Evolutionary conservation across 1,284 basidiomycete species (phyloP).

Genomic region (Boletus mariae): DNA sequence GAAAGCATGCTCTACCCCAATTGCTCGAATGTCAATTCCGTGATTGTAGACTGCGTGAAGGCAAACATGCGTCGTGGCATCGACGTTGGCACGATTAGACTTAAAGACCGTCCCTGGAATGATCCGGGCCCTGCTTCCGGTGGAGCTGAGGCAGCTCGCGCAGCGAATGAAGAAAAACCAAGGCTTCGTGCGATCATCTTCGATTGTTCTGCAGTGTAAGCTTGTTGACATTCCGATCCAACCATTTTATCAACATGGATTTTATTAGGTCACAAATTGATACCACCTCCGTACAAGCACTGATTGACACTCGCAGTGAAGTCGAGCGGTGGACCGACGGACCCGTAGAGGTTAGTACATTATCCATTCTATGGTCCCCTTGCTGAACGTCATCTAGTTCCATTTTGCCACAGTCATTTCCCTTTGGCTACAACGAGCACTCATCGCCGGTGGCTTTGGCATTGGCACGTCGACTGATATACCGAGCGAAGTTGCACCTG

Average conservation of each 20-base stretch:
- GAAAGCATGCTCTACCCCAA: conserved; percentile 96
- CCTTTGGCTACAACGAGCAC: conserved; percentile 90
- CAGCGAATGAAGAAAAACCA: conserved; percentile 59
- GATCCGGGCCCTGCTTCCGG: conserved; percentile 74
- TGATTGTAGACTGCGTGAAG: conserved; percentile 82
- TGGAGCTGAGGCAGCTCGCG: conserved; percentile 44
- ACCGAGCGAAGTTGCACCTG: conserved; percentile 67
- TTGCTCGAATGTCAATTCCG: conserved; percentile 73
- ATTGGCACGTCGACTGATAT: conserved; percentile 43
- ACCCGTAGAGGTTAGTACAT: conserved; percentile 63
- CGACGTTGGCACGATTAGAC: conserved; percentile 60
- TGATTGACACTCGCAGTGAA: conserved; percentile 85
- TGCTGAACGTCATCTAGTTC: conserved; percentile 47
- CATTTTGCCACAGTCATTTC: conserved; percentile 88
- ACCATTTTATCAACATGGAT: conserved; percentile 2
- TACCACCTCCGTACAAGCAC: conserved; percentile 86
- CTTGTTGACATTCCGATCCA: conserved; percentile 8
- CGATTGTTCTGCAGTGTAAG: conserved; percentile 86
- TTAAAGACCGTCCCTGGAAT: conserved; percentile 91
- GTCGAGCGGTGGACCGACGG: conserved; percentile 85
- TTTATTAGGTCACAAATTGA: conserved; percentile 66
- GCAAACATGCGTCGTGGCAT: conserved; percentile 71
- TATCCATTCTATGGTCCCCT: background rate
- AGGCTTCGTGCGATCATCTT: conserved; percentile 82
- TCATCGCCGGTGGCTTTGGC: conserved; percentile 87